These are phyloP conservation scores for Blakeslea trispora DNA, from an alignment of 371 early-diverging fungal species.

Conservation along the genomic window DNA sequence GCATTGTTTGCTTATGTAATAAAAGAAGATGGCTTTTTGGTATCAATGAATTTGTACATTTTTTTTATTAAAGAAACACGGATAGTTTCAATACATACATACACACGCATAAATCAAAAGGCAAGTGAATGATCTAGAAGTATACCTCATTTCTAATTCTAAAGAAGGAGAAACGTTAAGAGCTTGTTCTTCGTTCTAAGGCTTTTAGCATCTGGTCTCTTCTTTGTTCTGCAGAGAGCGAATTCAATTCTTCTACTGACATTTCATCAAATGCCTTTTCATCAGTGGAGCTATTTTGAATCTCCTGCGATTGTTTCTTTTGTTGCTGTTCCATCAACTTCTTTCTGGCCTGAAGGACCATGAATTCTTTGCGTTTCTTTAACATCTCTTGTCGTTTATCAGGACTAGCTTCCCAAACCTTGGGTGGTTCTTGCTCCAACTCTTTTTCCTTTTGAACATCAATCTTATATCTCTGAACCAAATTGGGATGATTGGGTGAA, in stretches of 20 bases:
- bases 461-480: slow-evolving; percentile 57
- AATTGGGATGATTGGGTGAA: slow-evolving; percentile 40
- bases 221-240: slow-evolving; percentile 43
- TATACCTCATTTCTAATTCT: too few species aligned
- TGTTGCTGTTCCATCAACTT: slow-evolving; percentile 43
- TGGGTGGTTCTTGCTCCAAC: slow-evolving; percentile 60
- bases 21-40: neutral
- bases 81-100: too few species aligned
- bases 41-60: neutral
- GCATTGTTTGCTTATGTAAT: too few species aligned
- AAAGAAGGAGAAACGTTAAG: too few species aligned
- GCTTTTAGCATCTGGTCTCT: slow-evolving; percentile 48
- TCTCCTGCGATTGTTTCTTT: slow-evolving; percentile 19
- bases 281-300: too few species aligned
- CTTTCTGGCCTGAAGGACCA: slow-evolving; percentile 85
- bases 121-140: too few species aligned
- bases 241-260: slow-evolving; percentile 50
- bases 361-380: slow-evolving; percentile 81
- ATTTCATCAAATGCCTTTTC: slow-evolving; percentile 35
- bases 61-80: too few species aligned
- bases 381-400: slow-evolving; percentile 77
- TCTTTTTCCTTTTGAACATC: slow-evolving; percentile 39
- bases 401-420: slow-evolving; percentile 78
- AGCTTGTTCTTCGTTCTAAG: slow-evolving; percentile 28
- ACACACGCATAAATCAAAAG: too few species aligned